A percentile compares a stretch with the other conserved stretches of the same genome.
phyloP scores from a whole-genome alignment of 176 grass and related monocot species.

The Paspalum notatum region DNA sequence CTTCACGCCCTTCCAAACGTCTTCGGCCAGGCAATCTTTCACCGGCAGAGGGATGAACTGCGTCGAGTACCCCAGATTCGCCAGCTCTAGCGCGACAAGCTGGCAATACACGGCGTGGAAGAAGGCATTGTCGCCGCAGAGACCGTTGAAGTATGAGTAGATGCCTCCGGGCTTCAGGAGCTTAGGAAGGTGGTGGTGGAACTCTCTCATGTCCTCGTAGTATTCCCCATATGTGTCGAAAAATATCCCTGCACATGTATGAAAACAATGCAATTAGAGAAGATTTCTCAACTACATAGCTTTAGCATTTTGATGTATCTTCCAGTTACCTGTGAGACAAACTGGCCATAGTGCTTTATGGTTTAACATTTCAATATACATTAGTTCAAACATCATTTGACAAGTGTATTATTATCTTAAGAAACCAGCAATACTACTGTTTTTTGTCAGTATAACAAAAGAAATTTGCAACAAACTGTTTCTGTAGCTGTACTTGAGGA shows the following conservation, averaged over 20 bases:
- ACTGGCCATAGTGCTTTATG: background rate
- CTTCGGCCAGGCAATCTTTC: conserved; percentile 66
- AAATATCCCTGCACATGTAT: conserved; percentile 59
- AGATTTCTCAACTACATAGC: background rate
- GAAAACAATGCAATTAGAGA: background rate
- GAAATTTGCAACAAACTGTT: conserved; percentile 13
- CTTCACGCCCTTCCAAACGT: conserved; percentile 80
- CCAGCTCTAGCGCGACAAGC: conserved; percentile 71
- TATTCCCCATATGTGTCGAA: conserved; percentile 95
- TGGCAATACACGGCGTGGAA: conserved; percentile 90
- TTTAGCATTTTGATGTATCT: background rate
- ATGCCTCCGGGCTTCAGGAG: conserved; percentile 76
- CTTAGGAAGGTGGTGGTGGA: conserved; percentile 78
- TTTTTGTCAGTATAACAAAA: background rate
- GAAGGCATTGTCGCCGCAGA: conserved; percentile 93
- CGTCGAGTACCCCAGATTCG: conserved; percentile 71
- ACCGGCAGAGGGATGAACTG: conserved; percentile 91
- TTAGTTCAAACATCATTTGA: background rate
- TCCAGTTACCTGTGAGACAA: background rate
- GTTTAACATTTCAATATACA: background rate
- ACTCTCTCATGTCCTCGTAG: conserved; percentile 86
- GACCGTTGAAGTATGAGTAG: conserved; percentile 94
- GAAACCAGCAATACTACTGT: background rate
- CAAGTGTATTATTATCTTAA: background rate
- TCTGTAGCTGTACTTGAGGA: background rate